phyloP scores from a whole-genome alignment of 495 filamentous ascomycete species.

The Talaromyces liani region DNA sequence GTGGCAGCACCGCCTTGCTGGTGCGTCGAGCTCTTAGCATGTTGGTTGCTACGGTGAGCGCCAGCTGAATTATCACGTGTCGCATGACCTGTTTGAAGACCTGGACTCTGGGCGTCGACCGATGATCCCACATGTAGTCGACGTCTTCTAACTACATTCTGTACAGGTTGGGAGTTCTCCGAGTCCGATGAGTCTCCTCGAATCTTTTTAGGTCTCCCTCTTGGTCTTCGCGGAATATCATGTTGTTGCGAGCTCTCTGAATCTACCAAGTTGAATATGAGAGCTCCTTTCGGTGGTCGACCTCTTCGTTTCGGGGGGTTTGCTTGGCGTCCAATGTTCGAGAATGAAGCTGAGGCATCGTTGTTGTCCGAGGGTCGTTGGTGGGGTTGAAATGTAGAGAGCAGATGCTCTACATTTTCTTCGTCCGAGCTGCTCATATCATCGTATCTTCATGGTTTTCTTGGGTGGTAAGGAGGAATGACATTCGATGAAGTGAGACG shows the following conservation, averaged over 20 bases:
- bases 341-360: not conserved
- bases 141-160: not conserved
- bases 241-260: not conserved
- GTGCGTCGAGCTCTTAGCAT: not conserved
- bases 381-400: constrained; percentile 2
- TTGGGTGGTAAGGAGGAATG: not conserved
- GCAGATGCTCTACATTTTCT: constrained; percentile 6
- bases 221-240: not conserved
- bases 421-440: constrained; percentile 1
- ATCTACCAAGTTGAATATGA: not conserved
- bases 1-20: not conserved
- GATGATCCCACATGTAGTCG: not conserved
- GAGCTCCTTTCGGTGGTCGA: not conserved
- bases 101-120: not conserved
- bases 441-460: not conserved
- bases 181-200: not conserved
- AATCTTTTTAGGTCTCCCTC: not conserved
- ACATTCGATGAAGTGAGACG: not conserved
- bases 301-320: constrained; percentile 1
- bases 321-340: not conserved
- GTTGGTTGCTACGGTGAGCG: not conserved
- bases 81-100: not conserved
- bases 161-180: not conserved
- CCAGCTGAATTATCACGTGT: not conserved
- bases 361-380: not conserved